phyloP scores from a whole-genome alignment of 1,284 basidiomycete genomes.

The Apiotrichum domesticum region DNA sequence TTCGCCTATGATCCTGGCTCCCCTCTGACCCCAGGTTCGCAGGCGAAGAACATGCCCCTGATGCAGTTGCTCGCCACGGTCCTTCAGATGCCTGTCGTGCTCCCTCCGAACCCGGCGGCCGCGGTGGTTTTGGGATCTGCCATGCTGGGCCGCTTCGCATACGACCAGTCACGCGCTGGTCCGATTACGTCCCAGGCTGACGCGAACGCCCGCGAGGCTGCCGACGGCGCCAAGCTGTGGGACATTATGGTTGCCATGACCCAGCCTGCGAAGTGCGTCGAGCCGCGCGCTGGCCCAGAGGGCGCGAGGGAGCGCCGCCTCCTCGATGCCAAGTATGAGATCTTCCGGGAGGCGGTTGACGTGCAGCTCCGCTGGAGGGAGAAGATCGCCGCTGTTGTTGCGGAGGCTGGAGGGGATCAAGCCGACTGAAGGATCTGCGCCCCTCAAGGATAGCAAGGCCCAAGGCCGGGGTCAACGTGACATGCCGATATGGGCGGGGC shows the following conservation, averaged over 20 bases:
- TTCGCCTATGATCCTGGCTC: constrained; percentile 5
- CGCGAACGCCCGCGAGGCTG: constrained; percentile 51
- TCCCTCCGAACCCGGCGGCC: constrained; percentile 69
- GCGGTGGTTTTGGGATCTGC: constrained; percentile 90
- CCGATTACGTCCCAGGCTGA: constrained; percentile 36
- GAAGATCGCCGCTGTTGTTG: constrained; percentile 31
- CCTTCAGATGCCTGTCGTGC: constrained; percentile 73
- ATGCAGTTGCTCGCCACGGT: constrained; percentile 86
- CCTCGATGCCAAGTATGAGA: constrained; percentile 86
- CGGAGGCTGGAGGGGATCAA: not conserved
- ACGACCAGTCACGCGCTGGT: constrained; percentile 49
- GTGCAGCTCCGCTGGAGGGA: constrained; percentile 62
- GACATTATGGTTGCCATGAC: constrained; percentile 97
- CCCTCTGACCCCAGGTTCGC: constrained; percentile 56
- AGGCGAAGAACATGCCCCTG: constrained; percentile 73
- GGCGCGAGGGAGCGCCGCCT: constrained; percentile 59
- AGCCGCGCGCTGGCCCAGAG: constrained; percentile 55
- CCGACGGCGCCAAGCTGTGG: constrained; percentile 71
- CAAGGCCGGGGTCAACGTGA: too few species aligned
- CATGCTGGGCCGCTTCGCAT: constrained; percentile 86
- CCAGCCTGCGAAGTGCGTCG: constrained; percentile 67
- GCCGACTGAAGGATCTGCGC: too few species aligned
- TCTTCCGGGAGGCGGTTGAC: constrained; percentile 82
- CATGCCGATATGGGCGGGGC: too few species aligned
- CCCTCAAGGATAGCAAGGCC: too few species aligned